These are phyloP conservation scores for Mollisiaceae sp. DNA, from an alignment of 2,329 filamentous ascomycete species.

Conservation along the genomic window DNA sequence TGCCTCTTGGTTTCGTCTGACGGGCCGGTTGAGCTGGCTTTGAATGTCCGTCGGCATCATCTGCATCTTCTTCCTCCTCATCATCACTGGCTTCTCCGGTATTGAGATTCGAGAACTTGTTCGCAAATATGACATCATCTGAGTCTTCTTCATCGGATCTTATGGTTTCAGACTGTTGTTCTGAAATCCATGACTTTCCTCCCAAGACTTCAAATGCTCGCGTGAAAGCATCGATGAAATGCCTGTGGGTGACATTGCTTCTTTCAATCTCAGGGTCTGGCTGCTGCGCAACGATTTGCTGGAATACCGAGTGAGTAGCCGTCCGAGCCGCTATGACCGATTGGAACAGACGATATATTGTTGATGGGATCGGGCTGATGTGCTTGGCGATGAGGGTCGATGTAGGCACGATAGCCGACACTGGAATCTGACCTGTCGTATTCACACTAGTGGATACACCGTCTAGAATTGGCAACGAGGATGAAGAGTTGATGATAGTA, in stretches of 20 bases:
- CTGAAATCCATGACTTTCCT: slow-evolving; percentile 31
- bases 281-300: slow-evolving; percentile 17
- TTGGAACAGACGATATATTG: slow-evolving; percentile 25
- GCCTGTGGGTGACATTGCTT: slow-evolving; percentile 26
- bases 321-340: slow-evolving; percentile 25
- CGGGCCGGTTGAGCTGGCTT: neutral
- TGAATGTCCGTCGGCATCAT: neutral
- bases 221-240: slow-evolving; percentile 27
- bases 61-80: neutral
- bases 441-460: too few species aligned
- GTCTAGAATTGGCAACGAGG: slow-evolving; percentile 24
- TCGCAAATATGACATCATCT: slow-evolving; percentile 42
- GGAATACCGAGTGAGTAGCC: slow-evolving; percentile 19
- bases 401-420: slow-evolving; percentile 36
- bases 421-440: slow-evolving; percentile 25
- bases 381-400: slow-evolving; percentile 36
- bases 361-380: slow-evolving; percentile 39
- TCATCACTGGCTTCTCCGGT: neutral
- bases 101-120: slow-evolving; percentile 41
- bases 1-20: neutral
- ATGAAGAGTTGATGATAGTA: slow-evolving; percentile 41
- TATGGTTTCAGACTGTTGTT: slow-evolving; percentile 42
- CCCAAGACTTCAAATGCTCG: slow-evolving; percentile 26
- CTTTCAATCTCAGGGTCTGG: slow-evolving; percentile 29
- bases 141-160: slow-evolving; percentile 47